Base-by-base conservation (phyloP, 148 eudicot species). In the Heliosperma pusillum region DNA sequence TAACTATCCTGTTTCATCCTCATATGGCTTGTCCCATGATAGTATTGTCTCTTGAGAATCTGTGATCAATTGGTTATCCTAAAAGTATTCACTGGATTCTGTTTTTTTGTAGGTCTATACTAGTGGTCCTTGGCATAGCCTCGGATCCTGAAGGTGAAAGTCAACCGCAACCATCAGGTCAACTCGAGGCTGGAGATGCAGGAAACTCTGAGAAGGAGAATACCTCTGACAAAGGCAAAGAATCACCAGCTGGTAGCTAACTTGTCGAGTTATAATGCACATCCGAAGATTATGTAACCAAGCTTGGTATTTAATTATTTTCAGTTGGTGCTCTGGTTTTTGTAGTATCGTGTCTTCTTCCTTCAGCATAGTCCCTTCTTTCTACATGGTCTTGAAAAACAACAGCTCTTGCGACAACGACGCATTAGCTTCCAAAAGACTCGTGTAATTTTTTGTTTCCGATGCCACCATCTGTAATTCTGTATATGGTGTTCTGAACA, bases 51-150 rank as follows among this genome's bases (percentile, higher is more conserved):
- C 53, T 11, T 15, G 53, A 47, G 53, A 15, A 47, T 47, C 12
- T 47, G 53, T 65, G 4, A 5, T 17, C 10, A 15, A 22, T 11
- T 11, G 17, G 13, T 66, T 5, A 36, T 1, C 3, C 8, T 16
- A 4, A 45, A 47, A 21, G 45, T 24, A 47, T 15, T 69, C 9
- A 69, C 20, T 4, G 3, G 72, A 68, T n/a, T 36, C 53, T 68
- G 1, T 57, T 72, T n/a, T n/a, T n/a, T 69, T 73, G 58, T 84
- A 93, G 98, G 91, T 88, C 98, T 65, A 76, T 85, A n/a, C 82
- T 91, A 72, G 80, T 66, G 13, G 91, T 88, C 65, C 91, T 93
- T 27, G 97, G 98, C 83, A 78, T 93, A 55, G 87, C 74, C 63
- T 77, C 85, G 4, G 92, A 91, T 22, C 45, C 91, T 70, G 89